phyloP scores from a whole-genome alignment of 345 rosid genomes.

The Pelargonium nanum region DNA sequence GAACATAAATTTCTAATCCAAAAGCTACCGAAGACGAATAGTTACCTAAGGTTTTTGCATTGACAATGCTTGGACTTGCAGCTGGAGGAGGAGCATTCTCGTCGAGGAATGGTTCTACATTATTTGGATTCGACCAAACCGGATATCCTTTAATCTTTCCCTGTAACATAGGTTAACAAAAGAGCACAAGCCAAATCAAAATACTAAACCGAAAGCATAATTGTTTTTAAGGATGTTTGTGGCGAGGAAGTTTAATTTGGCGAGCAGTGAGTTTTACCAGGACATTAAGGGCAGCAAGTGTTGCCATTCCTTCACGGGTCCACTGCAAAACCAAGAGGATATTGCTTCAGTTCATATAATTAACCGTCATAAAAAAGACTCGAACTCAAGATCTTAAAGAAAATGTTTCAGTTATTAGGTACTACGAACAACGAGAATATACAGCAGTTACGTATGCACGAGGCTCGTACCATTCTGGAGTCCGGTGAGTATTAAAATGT shows the following conservation, averaged over 20 bases:
- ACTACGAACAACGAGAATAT: background rate
- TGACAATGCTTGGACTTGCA: slow-evolving; percentile 85
- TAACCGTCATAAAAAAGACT: too few species aligned
- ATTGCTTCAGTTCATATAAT: too few species aligned
- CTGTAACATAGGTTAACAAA: slow-evolving; percentile 17
- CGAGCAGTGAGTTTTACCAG: slow-evolving; percentile 24
- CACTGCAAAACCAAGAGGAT: slow-evolving; percentile 35
- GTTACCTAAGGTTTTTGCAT: slow-evolving; percentile 69
- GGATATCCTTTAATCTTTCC: slow-evolving; percentile 94
- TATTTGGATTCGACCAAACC: slow-evolving; percentile 65
- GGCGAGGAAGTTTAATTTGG: background rate
- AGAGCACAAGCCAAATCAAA: background rate
- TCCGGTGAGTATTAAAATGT: too few species aligned
- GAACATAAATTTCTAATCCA: too few species aligned
- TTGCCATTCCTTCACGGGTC: slow-evolving; percentile 99
- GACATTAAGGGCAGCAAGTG: slow-evolving; percentile 86
- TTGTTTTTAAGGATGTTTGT: background rate
- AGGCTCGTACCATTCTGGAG: too few species aligned
- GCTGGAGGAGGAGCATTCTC: slow-evolving; percentile 71
- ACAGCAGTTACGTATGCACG: background rate
- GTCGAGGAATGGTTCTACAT: slow-evolving; percentile 67
- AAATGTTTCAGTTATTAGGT: too few species aligned
- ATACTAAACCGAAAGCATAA: too few species aligned
- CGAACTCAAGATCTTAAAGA: too few species aligned
- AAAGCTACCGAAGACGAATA: too few species aligned